phyloP scores from a whole-genome alignment of 2,329 filamentous ascomycete genomes.

The Botrytis fragariae region DNA sequence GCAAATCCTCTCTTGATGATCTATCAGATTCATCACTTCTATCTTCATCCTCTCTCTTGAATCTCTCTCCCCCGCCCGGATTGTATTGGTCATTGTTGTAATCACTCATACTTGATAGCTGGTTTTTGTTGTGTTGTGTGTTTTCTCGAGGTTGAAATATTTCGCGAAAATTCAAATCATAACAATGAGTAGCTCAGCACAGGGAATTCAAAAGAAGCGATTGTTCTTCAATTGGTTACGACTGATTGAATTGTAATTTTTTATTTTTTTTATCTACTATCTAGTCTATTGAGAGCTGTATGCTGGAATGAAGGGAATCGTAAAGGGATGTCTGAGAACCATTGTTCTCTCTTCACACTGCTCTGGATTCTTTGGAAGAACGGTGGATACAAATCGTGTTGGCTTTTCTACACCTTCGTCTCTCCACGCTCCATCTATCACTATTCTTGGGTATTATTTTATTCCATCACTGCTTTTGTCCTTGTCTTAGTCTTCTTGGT shows the following conservation, averaged over 20 bases:
- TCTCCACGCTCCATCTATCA: neutral
- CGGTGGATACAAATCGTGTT: rapidly evolving
- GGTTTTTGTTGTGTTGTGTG: neutral
- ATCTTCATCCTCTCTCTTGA: neutral
- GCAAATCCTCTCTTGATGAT: neutral
- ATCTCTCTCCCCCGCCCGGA: neutral
- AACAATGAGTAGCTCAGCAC: neutral
- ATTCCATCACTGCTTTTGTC: neutral
- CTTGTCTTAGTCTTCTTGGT: neutral
- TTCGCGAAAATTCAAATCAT: neutral
- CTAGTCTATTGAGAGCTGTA: neutral
- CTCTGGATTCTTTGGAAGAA: neutral
- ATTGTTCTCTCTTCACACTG: neutral
- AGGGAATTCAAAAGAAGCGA: neutral
- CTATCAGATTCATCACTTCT: neutral
- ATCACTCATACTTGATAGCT: neutral
- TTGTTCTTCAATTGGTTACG: too few relatives aligned
- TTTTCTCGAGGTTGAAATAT: neutral
- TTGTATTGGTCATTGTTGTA: neutral
- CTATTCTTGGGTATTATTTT: neutral
- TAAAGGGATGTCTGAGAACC: neutral
- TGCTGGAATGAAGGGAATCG: neutral
- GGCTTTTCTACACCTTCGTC: too few relatives aligned
- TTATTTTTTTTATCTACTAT: neutral
- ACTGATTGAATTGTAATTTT: neutral